A percentile compares a stretch with the other conserved stretches of the same genome.
phyloP scores from a whole-genome alignment of 2,329 filamentous ascomycete species.

The Ceratocystis alfenasii region DNA sequence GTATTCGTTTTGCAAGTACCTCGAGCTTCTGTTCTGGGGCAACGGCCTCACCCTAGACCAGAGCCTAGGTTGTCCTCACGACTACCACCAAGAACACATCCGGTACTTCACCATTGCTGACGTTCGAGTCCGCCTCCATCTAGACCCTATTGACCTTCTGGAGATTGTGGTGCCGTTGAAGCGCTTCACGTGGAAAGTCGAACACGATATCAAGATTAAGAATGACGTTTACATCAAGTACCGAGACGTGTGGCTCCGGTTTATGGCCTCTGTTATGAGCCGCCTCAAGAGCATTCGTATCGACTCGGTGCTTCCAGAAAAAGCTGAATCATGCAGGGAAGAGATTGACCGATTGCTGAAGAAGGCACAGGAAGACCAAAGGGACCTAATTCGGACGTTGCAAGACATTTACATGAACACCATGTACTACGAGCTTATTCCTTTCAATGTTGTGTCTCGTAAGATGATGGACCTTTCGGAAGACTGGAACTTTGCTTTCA shows the following conservation, averaged over 20 bases:
- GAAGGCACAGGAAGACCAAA: constrained; percentile 74
- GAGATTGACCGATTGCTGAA: constrained; percentile 70
- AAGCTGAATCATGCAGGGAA: constrained; percentile 65
- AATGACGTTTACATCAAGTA: constrained; percentile 79
- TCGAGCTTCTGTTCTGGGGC: constrained; percentile 97
- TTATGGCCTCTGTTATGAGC: constrained; percentile 75
- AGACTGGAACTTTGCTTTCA: constrained; percentile 84
- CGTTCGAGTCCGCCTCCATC: constrained; percentile 76
- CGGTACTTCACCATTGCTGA: constrained; percentile 86
- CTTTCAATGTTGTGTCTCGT: constrained; percentile 76
- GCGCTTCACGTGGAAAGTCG: constrained; percentile 93
- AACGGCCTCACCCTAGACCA: constrained; percentile 63
- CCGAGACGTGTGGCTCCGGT: constrained; percentile 70
- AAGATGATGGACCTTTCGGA: constrained; percentile 86
- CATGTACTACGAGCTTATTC: constrained; percentile 93
- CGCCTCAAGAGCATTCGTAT: constrained; percentile 81
- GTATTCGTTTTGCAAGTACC: constrained; percentile 95
- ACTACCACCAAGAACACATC: constrained; percentile 83
- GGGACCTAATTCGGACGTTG: constrained; percentile 59
- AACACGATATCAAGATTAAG: constrained; percentile 81
- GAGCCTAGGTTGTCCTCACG: constrained; percentile 66
- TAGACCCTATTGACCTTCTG: constrained; percentile 81
- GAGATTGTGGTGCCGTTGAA: constrained; percentile 88
- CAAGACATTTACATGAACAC: constrained; percentile 87
- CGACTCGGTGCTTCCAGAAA: constrained; percentile 80